phyloP scores from a whole-genome alignment of 768 basidiomycete genomes.

The Termitomyces sp. region DNA sequence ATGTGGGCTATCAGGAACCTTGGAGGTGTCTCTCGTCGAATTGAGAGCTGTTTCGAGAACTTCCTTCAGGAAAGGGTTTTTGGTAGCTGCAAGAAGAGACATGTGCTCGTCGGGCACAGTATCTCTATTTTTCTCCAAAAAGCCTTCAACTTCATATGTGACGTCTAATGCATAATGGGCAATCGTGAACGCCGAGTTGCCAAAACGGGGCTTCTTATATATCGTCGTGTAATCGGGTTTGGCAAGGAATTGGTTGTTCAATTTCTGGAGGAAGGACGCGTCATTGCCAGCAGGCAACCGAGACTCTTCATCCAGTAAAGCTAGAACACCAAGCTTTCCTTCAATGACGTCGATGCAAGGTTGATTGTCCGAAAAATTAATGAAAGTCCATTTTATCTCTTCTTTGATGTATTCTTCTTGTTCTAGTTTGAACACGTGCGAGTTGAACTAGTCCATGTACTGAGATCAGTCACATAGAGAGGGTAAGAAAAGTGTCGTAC shows the following conservation, averaged over 20 bases:
- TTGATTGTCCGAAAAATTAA: conserved; percentile 98
- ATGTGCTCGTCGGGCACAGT: conserved; percentile 99
- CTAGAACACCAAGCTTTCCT: conserved; percentile 91
- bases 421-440: conserved; percentile 98
- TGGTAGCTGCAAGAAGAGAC: conserved; percentile 76
- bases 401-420: conserved; percentile 99
- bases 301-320: conserved; percentile 96
- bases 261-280: conserved; percentile 86
- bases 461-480: not conserved
- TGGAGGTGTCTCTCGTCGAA: conserved; percentile 65
- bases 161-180: conserved; percentile 98
- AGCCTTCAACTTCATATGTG: conserved; percentile 97
- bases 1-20: conserved; percentile 57
- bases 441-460: conserved; percentile 71
- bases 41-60: conserved; percentile 88
- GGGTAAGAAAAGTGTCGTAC: conserved; percentile 31
- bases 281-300: conserved; percentile 93
- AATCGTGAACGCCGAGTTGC: conserved; percentile 94
- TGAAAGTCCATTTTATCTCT: conserved; percentile 99
- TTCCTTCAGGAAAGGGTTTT: conserved; percentile 91
- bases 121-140: conserved; percentile 98
- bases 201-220: conserved; percentile 99
- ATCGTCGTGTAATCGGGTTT: conserved; percentile 84
- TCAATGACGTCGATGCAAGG: conserved; percentile 99
- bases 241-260: conserved; percentile 70